These are phyloP conservation scores for Cutaneotrichosporon sp. DNA, from an alignment of 1,284 basidiomycete genomes.

Conservation along the genomic window DNA sequence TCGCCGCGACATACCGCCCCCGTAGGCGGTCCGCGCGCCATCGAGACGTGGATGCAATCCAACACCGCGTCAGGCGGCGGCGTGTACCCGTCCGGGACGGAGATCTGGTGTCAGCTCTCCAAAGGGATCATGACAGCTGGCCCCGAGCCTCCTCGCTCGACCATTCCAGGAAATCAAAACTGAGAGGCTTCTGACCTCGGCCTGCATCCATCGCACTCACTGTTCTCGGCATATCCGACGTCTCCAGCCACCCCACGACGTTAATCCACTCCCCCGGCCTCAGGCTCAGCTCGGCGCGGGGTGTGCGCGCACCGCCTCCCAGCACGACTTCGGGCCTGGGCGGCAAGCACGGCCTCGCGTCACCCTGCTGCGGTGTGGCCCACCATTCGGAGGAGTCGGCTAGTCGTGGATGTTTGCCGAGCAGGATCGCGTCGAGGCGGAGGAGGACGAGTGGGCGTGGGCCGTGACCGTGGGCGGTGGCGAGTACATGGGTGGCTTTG, in stretches of 20 bases:
- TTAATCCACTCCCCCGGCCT: slow-evolving; percentile 7
- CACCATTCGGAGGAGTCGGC: background rate
- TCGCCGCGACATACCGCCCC: background rate
- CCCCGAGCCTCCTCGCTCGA: background rate
- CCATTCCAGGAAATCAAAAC: no score
- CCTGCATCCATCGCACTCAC: no score
- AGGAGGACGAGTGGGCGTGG: slow-evolving; percentile 3
- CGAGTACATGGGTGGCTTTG: slow-evolving; percentile 4
- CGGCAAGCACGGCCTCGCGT: background rate
- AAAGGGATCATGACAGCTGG: background rate
- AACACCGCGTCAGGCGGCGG: background rate
- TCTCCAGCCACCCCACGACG: slow-evolving; percentile 10
- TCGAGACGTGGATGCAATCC: slow-evolving; percentile 3
- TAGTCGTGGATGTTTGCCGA: background rate
- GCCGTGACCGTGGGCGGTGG: background rate
- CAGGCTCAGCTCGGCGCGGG: background rate
- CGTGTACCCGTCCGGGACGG: slow-evolving; percentile 1
- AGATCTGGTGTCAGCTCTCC: slow-evolving; percentile 5
- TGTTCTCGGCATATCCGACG: background rate
- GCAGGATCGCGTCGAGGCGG: background rate
- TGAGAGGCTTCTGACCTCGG: no score
- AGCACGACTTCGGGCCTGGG: no score
- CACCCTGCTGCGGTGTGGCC: background rate
- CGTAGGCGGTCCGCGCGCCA: background rate
- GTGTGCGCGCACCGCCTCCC: slow-evolving; percentile 1